Conservation (phyloP, 2,329 filamentous ascomycete genomes). For the Ophioceras dolichostomum region DNA sequence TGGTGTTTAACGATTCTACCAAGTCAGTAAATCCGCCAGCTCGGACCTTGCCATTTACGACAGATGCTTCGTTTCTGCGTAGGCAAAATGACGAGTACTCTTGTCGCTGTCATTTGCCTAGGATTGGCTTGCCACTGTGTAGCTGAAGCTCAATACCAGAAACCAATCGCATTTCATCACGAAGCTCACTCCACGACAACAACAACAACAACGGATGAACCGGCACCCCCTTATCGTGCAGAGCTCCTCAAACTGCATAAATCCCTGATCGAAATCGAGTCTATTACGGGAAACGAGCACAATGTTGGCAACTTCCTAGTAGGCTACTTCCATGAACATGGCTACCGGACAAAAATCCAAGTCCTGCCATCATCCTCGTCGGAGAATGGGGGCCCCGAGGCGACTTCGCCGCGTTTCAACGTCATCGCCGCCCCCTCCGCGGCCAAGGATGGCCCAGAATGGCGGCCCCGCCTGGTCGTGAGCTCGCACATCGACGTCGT, state of each 20-base stretch:
- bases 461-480: conserved; percentile 47
- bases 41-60: too few species aligned
- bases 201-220: neutral
- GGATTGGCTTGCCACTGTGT: too few species aligned
- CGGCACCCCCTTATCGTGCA: conserved; percentile 25
- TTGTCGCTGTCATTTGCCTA: too few species aligned
- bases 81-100: too few species aligned
- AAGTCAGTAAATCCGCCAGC: too few species aligned
- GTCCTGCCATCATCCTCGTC: conserved; percentile 15
- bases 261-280: conserved; percentile 61
- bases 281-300: conserved; percentile 57
- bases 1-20: too few species aligned
- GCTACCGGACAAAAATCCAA: conserved; percentile 32
- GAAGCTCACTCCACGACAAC: too few species aligned
- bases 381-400: conserved; percentile 1
- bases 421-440: conserved; percentile 55
- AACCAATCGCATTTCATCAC: too few species aligned
- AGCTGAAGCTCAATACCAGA: too few species aligned
- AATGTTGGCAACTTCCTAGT: conserved; percentile 57
- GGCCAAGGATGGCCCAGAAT: conserved; percentile 22
- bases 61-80: too few species aligned
- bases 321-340: conserved; percentile 43
- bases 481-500: conserved; percentile 76
- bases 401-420: conserved; percentile 48
- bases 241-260: conserved; percentile 61